Evolutionary conservation across 345 rosid genomes (phyloP), one percentile per base, ranked within the genome.

Genomic region (Geranium rotundifolium): DNA sequence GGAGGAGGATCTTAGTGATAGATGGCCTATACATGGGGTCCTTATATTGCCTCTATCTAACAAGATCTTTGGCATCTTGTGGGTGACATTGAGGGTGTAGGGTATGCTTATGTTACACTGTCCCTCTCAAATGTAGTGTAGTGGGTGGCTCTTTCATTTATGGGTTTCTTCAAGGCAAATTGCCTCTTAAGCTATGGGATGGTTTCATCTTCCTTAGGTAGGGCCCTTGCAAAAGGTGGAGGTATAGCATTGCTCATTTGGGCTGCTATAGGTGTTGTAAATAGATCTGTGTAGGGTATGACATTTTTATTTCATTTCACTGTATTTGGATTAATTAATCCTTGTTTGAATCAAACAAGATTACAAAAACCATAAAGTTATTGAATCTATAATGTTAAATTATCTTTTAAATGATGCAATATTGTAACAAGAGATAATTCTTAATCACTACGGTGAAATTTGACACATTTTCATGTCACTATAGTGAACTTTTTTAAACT

Each of bases 31-130:
- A 62, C 16, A 69, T n/a, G 63, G 72, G 58, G 58, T 27, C 70
- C 67, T 62, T 73, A 57, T 18, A 60, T 41, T 62, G 63, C 61
- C 63, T 60, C 58, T 59, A 72, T 66, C 72, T 63, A 78, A 69
- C 70, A 72, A 78, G 56, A 78, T 66, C 66, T 71, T 66, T 71
- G 65, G 50, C 50, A 41, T 41, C 50, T 41, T 41, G 10, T 39
- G 10, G 37, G 61, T 17, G 62, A 58, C 30, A 58, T 41, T 41
- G 50, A 57, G 62, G 49, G 46, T 67, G 63, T 57, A 68, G 29
- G 34, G 56, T 65, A 41, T 63, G 65, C 61, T 69, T 60, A 20
- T 68, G 61, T 66, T 60, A 69, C 69, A 61, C 69, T n/a, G 23
- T 57, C 19, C 50, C 7, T 31, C 58, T n/a, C 23, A 29, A 49